These are phyloP conservation scores for Neurospora pannonica DNA, from an alignment of 495 filamentous ascomycete species.

Conservation along the genomic window DNA sequence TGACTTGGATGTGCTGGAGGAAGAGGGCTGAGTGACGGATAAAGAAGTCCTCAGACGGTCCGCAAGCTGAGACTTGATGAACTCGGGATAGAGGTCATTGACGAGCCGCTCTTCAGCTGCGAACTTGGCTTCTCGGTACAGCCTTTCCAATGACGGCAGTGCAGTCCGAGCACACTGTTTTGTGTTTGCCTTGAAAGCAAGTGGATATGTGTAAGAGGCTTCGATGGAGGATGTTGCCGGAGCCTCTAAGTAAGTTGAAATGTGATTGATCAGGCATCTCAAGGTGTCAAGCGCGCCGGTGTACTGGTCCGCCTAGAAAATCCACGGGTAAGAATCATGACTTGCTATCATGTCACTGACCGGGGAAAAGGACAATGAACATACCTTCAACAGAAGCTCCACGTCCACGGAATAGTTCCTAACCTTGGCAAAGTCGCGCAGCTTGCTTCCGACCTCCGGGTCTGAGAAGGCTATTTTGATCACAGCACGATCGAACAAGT, in stretches of 20 bases:
- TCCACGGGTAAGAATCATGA: neutral
- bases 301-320: constrained; percentile 25
- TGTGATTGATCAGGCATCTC: constrained; percentile 31
- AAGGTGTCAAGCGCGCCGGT: constrained; percentile 25
- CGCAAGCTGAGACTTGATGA: constrained; percentile 31
- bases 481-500: constrained; percentile 38
- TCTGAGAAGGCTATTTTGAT: constrained; percentile 39
- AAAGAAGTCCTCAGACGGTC: constrained; percentile 18
- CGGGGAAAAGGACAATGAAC: neutral
- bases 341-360: too few relatives aligned
- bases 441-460: constrained; percentile 30
- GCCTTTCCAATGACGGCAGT: constrained; percentile 32
- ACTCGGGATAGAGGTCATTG: constrained; percentile 39
- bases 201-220: constrained; percentile 23
- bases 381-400: constrained; percentile 40
- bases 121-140: constrained; percentile 36
- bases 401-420: constrained; percentile 35
- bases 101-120: constrained; percentile 35
- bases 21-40: constrained; percentile 1
- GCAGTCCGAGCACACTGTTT: constrained; percentile 28
- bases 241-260: constrained; percentile 32
- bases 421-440: constrained; percentile 35
- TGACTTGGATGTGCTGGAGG: constrained; percentile 5
- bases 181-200: constrained; percentile 29
- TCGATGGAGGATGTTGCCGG: constrained; percentile 33